Evolutionary conservation across 1,284 basidiomycete genomes (phyloP).

Genomic region (Anthracocystis setariae): DNA sequence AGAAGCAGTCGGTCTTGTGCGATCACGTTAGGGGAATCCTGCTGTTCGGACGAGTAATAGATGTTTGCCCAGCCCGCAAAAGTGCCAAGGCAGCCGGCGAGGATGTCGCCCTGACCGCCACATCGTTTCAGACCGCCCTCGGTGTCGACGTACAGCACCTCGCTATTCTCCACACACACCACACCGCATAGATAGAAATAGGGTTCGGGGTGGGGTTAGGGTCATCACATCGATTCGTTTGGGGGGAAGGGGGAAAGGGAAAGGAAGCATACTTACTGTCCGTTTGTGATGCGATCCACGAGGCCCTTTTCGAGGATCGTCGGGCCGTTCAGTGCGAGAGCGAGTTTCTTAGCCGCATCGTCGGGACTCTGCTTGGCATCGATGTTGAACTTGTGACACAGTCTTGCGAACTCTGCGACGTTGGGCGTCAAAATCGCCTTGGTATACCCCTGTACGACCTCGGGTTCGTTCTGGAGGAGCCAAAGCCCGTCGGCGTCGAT

Average conservation of each 20-base stretch:
- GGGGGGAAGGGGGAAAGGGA: background rate
- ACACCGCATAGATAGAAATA: background rate
- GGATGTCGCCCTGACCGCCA: slow-evolving; percentile 93
- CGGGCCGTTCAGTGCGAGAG: slow-evolving; percentile 81
- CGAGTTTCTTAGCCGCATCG: slow-evolving; percentile 70
- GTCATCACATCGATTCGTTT: no score
- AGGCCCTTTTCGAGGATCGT: slow-evolving; percentile 91
- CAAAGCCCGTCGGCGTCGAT: slow-evolving; percentile 91
- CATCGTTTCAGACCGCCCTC: slow-evolving; percentile 88
- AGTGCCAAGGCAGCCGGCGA: slow-evolving; percentile 86
- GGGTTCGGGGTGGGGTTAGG: no score
- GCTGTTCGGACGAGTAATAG: slow-evolving; percentile 73
- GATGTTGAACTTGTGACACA: slow-evolving; percentile 78
- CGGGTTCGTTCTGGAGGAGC: slow-evolving; percentile 79
- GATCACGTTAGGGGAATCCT: slow-evolving; percentile 58
- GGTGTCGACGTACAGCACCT: slow-evolving; percentile 76
- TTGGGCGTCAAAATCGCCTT: slow-evolving; percentile 91
- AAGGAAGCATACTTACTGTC: background rate
- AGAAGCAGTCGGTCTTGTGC: slow-evolving; percentile 75
- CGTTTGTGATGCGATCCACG: slow-evolving; percentile 61
- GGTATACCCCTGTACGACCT: slow-evolving; percentile 80
- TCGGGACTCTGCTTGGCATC: slow-evolving; percentile 66
- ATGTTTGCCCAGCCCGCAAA: slow-evolving; percentile 94
- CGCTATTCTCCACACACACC: slow-evolving; percentile 42
- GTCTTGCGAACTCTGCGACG: slow-evolving; percentile 87